Evolutionary conservation across 2,329 filamentous ascomycete species (phyloP), one percentile per base, ranked within the genome.

Genomic region (Trematosphaeria pertusa): DNA sequence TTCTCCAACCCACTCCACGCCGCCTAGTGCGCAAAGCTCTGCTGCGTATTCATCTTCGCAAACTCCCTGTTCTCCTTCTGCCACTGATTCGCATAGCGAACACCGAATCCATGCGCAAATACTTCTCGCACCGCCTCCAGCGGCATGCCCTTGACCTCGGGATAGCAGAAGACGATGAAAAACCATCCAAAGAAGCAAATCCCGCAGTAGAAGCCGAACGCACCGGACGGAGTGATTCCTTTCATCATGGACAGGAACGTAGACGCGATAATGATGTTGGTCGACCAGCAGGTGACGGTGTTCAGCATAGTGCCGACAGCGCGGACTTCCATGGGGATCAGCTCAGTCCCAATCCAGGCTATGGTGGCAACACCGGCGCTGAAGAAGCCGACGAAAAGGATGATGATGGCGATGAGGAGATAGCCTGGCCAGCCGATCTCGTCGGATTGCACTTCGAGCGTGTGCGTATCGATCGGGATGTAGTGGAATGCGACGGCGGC

Each of bases 401-500:
- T 71, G 46, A 73, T 73, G 37, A 64, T 66, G 15, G 65, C 63
- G 15, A 73, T 65, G 11, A 72, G 61, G 8, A 73, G 51, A 21
- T 67, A 69, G 1, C 67, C 70, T 2, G 70, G 60, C 50, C 66
- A 63, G 22, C 65, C 62, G 14, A 73, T 64, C 2, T 42, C 35
- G 26, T 65, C 51, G 22, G 50, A 60, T 37, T 67, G 50, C 1
- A 73, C 57, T 33, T 65, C 62, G 20, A 73, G 62, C 3, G 67
- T 71, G 8, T 63, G 42, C n/a, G 55, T 58, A 26, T 73, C 56
- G 52, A 86, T 64, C 0, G 81, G 77, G 50, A 91, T 76, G 48
- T 81, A 81, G 1, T 81, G 79, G 73, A 95, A 96, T 0, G 88
- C 85, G 34, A 85, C 77, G 1, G 88, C 87, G n/a, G 88, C 88